Evolutionary conservation across 768 basidiomycete species (phyloP), one percentile per base, ranked within the genome.

Genomic region (Leucogyrophana mollusca): DNA sequence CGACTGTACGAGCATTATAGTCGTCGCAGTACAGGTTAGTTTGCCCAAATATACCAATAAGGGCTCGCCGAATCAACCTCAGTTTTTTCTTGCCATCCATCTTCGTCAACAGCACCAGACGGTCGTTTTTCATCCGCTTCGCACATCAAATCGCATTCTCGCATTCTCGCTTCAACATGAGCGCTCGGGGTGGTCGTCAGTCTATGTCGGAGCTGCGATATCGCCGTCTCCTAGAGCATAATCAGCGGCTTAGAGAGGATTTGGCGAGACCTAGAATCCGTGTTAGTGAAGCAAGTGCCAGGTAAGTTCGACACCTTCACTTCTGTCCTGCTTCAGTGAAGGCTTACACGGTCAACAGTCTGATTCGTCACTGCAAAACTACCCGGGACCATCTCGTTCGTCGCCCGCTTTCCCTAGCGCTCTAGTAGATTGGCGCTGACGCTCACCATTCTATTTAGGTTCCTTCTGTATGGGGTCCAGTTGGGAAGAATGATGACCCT

Each of bases 391-490:
- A 80, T 54, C 78, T 86, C 40, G 82, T 83, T 49, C 56, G 78
- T 69, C 25, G 21, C 23, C 27, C 50, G 38, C 5, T 43, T 33
- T 51, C 46, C 48, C 33, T 18, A 16, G 36, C 24, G 20, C 16
- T 21, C 21, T 27, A 18, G 51, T 48, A 34, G 41, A 27, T 27
- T 32, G 44, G 25, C 42, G 21, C 32, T 41, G 17, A 53, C 49
- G 27, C 57, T 59, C 42, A 59, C 54, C 30, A 52, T 49, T 34
- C 41, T 43, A 22, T 57, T 18, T 59, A 94, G 88, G 87, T 95
- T 40, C 94, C 94, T 20, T 93, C 90, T 16, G 91, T 99, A 1
- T 99, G 96, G 96, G 96, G 96, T 9, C 86, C 90, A 18, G 85
- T 95, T n/a, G 83, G 82, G 53, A 90, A 88, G 61, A 82, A 82